These are phyloP conservation scores for Fusarium dimerum DNA, from an alignment of 2,329 filamentous ascomycete genomes.

Conservation along the genomic window DNA sequence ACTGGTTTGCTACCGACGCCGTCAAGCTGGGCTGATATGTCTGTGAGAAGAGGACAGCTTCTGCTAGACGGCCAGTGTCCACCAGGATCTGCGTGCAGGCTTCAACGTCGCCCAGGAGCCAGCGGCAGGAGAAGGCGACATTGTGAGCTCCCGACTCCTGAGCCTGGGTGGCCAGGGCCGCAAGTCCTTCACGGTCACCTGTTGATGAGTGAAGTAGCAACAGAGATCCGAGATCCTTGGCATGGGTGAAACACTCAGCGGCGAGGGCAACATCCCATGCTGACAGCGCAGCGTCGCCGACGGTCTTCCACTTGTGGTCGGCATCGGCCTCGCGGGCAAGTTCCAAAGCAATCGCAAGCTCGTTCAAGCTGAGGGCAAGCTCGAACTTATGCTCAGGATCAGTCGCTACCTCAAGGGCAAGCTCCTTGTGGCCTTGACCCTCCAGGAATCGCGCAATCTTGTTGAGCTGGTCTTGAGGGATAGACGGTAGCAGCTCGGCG, in stretches of 20 bases:
- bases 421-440: slow-evolving; percentile 94
- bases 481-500: slow-evolving; percentile 77
- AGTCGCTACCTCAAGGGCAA: slow-evolving; percentile 90
- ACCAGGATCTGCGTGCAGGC: slow-evolving; percentile 78
- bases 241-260: slow-evolving; percentile 88
- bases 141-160: slow-evolving; percentile 81
- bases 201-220: slow-evolving; percentile 88
- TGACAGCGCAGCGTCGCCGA: slow-evolving; percentile 85
- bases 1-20: slow-evolving; percentile 66
- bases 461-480: slow-evolving; percentile 92
- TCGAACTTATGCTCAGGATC: slow-evolving; percentile 98
- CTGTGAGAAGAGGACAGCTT: slow-evolving; percentile 89
- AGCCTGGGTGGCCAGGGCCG: slow-evolving; percentile 72
- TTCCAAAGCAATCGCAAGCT: slow-evolving; percentile 81
- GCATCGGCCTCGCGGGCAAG: slow-evolving; percentile 81
- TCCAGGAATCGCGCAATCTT: slow-evolving; percentile 98
- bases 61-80: slow-evolving; percentile 76
- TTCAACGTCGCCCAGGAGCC: slow-evolving; percentile 82
- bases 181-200: slow-evolving; percentile 73
- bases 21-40: slow-evolving; percentile 89
- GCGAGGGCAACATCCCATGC: slow-evolving; percentile 87
- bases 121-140: slow-evolving; percentile 86
- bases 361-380: slow-evolving; percentile 77
- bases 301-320: slow-evolving; percentile 98
- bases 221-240: slow-evolving; percentile 86